Conservation (phyloP, 176 grass and related monocot species). For the Hyparrhenia diplandra region DNA sequence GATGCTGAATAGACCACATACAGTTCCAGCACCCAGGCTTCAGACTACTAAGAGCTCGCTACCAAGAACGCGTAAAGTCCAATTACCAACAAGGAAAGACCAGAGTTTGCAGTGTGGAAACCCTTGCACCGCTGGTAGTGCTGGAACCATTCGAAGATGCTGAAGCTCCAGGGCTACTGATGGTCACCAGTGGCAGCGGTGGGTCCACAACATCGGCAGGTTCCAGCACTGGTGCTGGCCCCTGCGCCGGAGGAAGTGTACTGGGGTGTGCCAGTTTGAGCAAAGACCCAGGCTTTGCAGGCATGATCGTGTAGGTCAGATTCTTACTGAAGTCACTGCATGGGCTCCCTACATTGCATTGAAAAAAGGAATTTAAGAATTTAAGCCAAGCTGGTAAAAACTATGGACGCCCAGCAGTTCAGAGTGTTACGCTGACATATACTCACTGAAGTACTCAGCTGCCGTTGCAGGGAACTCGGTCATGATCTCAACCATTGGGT, state of each 20-base stretch:
- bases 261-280: conserved; percentile 34
- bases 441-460: conserved; percentile 72
- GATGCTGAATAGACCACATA: background rate
- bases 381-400: background rate
- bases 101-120: background rate
- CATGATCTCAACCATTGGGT: conserved; percentile 67
- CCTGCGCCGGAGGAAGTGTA: conserved; percentile 46
- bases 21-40: background rate
- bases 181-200: conserved; percentile 54
- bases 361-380: background rate
- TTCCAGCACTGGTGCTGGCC: conserved; percentile 62
- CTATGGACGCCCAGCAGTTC: background rate
- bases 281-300: conserved; percentile 52
- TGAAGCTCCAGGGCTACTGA: conserved; percentile 9
- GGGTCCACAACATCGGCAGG: conserved; percentile 61
- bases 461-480: conserved; percentile 90
- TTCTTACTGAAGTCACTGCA: conserved; percentile 62
- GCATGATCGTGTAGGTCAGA: conserved; percentile 59
- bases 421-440: background rate
- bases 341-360: conserved; percentile 56
- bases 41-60: background rate
- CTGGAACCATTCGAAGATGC: background rate
- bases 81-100: background rate
- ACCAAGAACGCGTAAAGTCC: background rate
- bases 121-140: background rate